Base-by-base conservation (phyloP, 495 filamentous ascomycete genomes). In the Aspergillus baeticus region DNA sequence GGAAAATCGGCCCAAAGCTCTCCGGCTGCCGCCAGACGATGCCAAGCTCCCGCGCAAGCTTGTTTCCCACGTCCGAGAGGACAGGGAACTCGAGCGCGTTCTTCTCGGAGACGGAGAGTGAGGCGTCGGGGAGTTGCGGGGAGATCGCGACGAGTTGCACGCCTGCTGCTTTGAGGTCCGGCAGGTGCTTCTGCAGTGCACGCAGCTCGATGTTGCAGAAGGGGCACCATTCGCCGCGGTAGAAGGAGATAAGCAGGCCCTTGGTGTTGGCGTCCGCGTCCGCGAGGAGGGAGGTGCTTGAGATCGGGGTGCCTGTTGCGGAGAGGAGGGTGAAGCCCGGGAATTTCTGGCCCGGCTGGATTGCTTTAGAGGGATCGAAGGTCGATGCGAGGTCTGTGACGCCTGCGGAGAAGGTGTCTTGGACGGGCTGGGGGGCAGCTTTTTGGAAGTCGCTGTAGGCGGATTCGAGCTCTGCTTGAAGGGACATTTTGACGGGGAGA, bases 221-320 rank as follows among this genome's bases (percentile, higher is more conserved):
- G 1, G 73, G 73, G 54, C 74, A 77, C 74, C 73, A 77, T 47
- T 66, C 63, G 2, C 73, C 74, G 29, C 74, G 70, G 62, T 76
- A 77, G 63, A 76, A 75, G 21, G 69, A 66, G 47, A 77, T 65
- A 34, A 77, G 63, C n/a, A 6, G 73, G 64, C 3, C 69, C 69
- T 3, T 70, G 59, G 5, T 55, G 45, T n/a, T n/a, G n/a, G n/a
- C n/a, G n/a, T n/a, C n/a, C n/a, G n/a, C n/a, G n/a, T n/a, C n/a
- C n/a, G 26, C 26, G 14, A 76, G 70, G 10, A 77, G 67, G 22
- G 46, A 34, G n/a, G 54, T 48, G 51, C 59, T 65, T 22, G 56
- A 51, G 1, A 72, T 59, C 20, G 55, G 49, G 10, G 68, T 54
- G 29, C 71, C 69, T 3, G 58, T 50, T 0, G 69, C 68, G 47